Evolutionary conservation across 768 basidiomycete species (phyloP).

Genomic region (Trametopsis cervina): DNA sequence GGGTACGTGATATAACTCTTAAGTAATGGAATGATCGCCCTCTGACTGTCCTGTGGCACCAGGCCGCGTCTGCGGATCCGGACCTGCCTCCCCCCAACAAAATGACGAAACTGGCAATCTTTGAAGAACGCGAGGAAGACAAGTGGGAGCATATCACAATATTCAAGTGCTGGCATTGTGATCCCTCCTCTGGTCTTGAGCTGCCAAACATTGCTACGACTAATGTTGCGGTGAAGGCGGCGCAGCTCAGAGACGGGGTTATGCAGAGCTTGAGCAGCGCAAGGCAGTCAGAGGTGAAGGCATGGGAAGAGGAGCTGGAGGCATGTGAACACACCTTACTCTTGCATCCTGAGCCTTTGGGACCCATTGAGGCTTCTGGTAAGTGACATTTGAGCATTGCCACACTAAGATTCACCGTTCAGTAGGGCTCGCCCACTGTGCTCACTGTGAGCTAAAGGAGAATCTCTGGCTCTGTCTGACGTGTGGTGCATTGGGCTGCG

Average conservation of each 20-base stretch:
- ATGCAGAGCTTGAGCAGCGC: conserved; percentile 83
- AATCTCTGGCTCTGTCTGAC: conserved; percentile 96
- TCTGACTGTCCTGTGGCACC: too few relatives aligned
- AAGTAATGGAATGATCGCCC: too few relatives aligned
- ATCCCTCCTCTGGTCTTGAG: conserved; percentile 39
- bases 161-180: conserved; percentile 76
- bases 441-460: conserved; percentile 75
- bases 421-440: conserved; percentile 74
- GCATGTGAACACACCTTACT: conserved; percentile 77
- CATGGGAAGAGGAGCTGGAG: conserved; percentile 94
- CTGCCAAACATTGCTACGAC: conserved; percentile 30
- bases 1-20: too few relatives aligned
- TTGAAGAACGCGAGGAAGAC: conserved; percentile 83
- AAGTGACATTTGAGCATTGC: conserved; percentile 8
- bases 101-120: conserved; percentile 84
- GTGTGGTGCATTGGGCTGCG: conserved; percentile 88
- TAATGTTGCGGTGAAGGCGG: conserved; percentile 38
- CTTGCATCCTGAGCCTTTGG: conserved; percentile 42
- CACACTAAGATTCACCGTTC: background rate
- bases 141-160: conserved; percentile 64
- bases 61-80: conserved; percentile 35
- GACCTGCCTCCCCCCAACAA: conserved; percentile 77
- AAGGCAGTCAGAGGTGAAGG: conserved; percentile 89
- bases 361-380: conserved; percentile 50
- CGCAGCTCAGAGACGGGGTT: conserved; percentile 49